Conservation (phyloP, 768 basidiomycete genomes). For the Lactarius sanguifluus region DNA sequence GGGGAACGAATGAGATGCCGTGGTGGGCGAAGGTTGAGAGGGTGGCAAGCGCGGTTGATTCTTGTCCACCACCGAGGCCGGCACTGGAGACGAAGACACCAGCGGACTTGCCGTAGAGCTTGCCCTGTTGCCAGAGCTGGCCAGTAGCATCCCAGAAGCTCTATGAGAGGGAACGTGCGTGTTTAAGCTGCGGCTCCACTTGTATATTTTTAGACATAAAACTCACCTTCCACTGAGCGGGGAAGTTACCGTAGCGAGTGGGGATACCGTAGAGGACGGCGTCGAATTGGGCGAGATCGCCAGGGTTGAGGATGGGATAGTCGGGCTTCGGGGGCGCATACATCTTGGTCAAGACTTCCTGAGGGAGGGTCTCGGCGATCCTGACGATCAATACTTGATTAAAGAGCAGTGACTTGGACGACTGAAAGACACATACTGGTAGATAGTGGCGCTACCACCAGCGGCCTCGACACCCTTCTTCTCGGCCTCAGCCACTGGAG, state of each 20-base stretch:
- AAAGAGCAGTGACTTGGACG: not conserved
- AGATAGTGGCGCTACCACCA: conserved; percentile 47
- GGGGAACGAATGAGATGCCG: conserved; percentile 68
- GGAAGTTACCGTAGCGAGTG: conserved; percentile 78
- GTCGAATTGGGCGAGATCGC: conserved; percentile 58
- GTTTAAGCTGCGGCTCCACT: not conserved
- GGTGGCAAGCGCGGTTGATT: conserved; percentile 50
- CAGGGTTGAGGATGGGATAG: conserved; percentile 65
- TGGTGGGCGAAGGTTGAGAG: conserved; percentile 69
- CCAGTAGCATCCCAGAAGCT: conserved; percentile 79
- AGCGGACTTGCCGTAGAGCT: conserved; percentile 71
- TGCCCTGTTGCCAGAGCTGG: conserved; percentile 56
- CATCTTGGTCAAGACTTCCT: conserved; percentile 66
- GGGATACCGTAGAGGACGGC: conserved; percentile 76
- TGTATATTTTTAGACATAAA: not conserved
- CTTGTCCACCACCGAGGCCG: conserved; percentile 80
- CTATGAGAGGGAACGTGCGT: conserved; percentile 36
- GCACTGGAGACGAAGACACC: conserved; percentile 73
- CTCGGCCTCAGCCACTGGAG: conserved; percentile 58
- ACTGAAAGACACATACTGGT: conserved; percentile 40
- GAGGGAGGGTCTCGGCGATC: conserved; percentile 74
- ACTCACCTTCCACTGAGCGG: conserved; percentile 76
- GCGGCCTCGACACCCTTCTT: conserved; percentile 44
- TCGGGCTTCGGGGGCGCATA: conserved; percentile 67
- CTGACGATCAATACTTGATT: conserved; percentile 37